Evolutionary conservation across 805 yeast species (phyloP).

Genomic region (Saccharomycopsis vini): DNA sequence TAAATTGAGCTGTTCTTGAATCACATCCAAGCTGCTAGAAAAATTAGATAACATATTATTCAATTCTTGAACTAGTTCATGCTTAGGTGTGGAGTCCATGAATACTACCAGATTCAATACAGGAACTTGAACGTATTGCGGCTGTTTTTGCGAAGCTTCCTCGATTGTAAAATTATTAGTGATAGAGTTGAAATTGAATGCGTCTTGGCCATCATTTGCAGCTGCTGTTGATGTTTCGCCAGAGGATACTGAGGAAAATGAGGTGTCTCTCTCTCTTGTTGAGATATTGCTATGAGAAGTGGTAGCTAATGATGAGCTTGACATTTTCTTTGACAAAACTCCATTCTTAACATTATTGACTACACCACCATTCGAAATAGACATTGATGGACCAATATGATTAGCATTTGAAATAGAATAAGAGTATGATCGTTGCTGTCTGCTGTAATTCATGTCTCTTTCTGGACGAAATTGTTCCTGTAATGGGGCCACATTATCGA

Average conservation of each 20-base stretch:
- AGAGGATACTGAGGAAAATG: slow-evolving; percentile 10
- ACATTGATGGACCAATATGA: too few relatives aligned
- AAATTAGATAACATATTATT: slow-evolving; percentile 25
- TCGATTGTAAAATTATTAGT: slow-evolving; percentile 7
- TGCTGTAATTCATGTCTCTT: too few relatives aligned
- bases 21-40: slow-evolving; percentile 19
- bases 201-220: not conserved
- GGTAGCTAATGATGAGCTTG: slow-evolving; percentile 1
- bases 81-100: slow-evolving; percentile 30
- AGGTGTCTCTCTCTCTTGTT: slow-evolving; percentile 12
- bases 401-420: too few relatives aligned
- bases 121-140: slow-evolving; percentile 22
- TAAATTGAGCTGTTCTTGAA: slow-evolving; percentile 19
- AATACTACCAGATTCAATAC: slow-evolving; percentile 27
- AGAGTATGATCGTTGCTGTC: too few relatives aligned
- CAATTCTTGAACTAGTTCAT: slow-evolving; percentile 26
- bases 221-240: not conserved
- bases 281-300: not conserved
- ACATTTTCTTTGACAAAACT: not conserved
- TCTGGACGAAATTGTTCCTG: too few relatives aligned
- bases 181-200: slow-evolving; percentile 4
- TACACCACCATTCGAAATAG: too few relatives aligned
- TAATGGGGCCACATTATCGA: too few relatives aligned
- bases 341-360: too few relatives aligned
- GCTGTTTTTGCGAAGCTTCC: not conserved